Conservation (phyloP, 768 basidiomycete species). For the Candolleomyces aberdarensis region DNA sequence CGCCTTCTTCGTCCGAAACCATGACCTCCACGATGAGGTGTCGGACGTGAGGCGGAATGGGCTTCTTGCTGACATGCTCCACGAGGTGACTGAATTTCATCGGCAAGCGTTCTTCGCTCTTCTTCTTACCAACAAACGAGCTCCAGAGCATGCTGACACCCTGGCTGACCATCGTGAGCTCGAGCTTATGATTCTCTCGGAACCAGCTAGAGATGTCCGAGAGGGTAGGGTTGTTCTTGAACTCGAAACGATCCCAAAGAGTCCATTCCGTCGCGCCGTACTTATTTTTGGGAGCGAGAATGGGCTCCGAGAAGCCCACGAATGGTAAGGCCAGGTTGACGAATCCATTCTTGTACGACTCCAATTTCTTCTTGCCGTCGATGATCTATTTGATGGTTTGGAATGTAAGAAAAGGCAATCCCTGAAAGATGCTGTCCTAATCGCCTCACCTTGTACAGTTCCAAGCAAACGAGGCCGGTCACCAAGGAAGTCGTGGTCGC, state of each 20-base stretch:
- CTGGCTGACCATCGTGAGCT: constrained; percentile 93
- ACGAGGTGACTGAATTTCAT: constrained; percentile 92
- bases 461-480: constrained; percentile 92
- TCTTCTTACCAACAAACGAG: constrained; percentile 88
- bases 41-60: constrained; percentile 77
- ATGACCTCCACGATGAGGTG: constrained; percentile 92
- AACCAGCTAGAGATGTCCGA: constrained; percentile 84
- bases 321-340: constrained; percentile 96
- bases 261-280: constrained; percentile 92
- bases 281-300: constrained; percentile 85
- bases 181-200: constrained; percentile 77
- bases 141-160: constrained; percentile 99
- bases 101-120: constrained; percentile 85
- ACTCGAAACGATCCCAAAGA: constrained; percentile 96
- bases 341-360: constrained; percentile 98
- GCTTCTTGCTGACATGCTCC: constrained; percentile 93
- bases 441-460: constrained; percentile 84
- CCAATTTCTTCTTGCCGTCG: constrained; percentile 90
- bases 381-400: constrained; percentile 60
- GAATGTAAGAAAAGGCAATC: neutral
- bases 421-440: neutral
- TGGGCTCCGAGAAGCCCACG: constrained; percentile 98
- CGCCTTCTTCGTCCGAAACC: constrained; percentile 87
- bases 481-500: constrained; percentile 97
- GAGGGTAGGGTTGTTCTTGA: constrained; percentile 85